These are phyloP conservation scores for Globisporangium nagaii DNA, from an alignment of 352 stramenopile species.

Conservation along the genomic window DNA sequence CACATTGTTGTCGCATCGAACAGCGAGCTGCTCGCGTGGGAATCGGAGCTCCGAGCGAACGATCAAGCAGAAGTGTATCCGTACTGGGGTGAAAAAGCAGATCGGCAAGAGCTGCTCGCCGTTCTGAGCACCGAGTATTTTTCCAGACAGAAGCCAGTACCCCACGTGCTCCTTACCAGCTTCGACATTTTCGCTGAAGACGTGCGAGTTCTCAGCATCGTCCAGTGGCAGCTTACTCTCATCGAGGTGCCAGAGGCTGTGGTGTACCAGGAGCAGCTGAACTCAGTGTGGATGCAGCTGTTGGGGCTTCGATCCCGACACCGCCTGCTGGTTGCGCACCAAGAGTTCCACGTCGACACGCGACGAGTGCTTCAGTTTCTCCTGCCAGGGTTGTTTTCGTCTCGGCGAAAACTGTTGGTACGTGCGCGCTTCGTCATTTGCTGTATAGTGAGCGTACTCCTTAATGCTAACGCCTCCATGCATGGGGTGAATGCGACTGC, in stretches of 20 bases:
- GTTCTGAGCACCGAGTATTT: constrained; percentile 33
- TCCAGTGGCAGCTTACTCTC: constrained; percentile 42
- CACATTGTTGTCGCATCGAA: constrained; percentile 40
- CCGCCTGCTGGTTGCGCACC: constrained; percentile 43
- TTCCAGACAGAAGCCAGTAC: constrained; percentile 14
- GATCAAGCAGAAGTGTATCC: constrained; percentile 31
- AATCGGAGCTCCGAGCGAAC: constrained; percentile 21
- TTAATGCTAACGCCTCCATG: neutral
- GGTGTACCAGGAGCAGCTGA: constrained; percentile 15
- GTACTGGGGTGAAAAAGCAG: constrained; percentile 44
- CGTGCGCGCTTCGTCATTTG: constrained; percentile 6
- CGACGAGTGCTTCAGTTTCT: constrained; percentile 65
- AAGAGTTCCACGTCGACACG: constrained; percentile 29
- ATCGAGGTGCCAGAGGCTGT: constrained; percentile 33
- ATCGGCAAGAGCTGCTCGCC: constrained; percentile 33
- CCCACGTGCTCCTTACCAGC: constrained; percentile 52
- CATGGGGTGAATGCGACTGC: neutral
- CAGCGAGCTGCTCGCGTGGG: constrained; percentile 33
- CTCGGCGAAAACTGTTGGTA: constrained; percentile 72
- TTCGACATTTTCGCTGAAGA: constrained; percentile 57
- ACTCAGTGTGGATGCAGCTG: constrained; percentile 39
- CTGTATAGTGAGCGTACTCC: neutral
- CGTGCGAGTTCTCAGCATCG: constrained; percentile 21
- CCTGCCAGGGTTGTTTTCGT: constrained; percentile 56
- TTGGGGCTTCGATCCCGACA: constrained; percentile 62